These are phyloP conservation scores for Xylariales sp. DNA, from an alignment of 2,329 filamentous ascomycete species.

Conservation along the genomic window DNA sequence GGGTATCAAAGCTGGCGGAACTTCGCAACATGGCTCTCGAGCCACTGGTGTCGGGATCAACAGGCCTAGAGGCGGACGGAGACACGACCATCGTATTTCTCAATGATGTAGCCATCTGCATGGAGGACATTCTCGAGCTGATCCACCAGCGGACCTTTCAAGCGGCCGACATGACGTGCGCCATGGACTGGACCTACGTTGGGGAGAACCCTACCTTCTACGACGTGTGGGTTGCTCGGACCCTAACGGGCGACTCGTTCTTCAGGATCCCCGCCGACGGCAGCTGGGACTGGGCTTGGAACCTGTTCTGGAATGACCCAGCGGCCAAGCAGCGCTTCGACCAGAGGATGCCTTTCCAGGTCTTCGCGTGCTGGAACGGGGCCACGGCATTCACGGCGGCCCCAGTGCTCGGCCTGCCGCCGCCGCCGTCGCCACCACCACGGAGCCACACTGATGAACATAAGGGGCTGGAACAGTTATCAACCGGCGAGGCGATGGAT, in stretches of 20 bases:
- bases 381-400: conserved; percentile 42
- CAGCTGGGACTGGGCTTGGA: conserved; percentile 42
- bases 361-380: conserved; percentile 60
- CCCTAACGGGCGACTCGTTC: conserved; percentile 49
- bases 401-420: conserved; percentile 33
- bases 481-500: too few relatives aligned
- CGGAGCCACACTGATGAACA: background rate
- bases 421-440: too few relatives aligned
- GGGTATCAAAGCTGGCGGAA: conserved; percentile 42
- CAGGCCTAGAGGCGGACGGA: conserved; percentile 10
- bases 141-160: conserved; percentile 41
- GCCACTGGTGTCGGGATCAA: conserved; percentile 31
- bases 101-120: conserved; percentile 49
- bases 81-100: conserved; percentile 46
- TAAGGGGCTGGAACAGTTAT: conserved; percentile 25
- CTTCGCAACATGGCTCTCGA: conserved; percentile 49
- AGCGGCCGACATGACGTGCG: conserved; percentile 52
- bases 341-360: conserved; percentile 46
- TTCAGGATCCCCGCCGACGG: conserved; percentile 47
- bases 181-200: conserved; percentile 52
- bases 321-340: conserved; percentile 27
- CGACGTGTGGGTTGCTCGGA: conserved; percentile 52
- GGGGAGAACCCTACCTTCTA: conserved; percentile 46
- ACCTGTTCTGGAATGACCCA: conserved; percentile 49
- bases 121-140: conserved; percentile 55